phyloP scores from a whole-genome alignment of 768 basidiomycete genomes.

The Boletus rufocinnamomeus region DNA sequence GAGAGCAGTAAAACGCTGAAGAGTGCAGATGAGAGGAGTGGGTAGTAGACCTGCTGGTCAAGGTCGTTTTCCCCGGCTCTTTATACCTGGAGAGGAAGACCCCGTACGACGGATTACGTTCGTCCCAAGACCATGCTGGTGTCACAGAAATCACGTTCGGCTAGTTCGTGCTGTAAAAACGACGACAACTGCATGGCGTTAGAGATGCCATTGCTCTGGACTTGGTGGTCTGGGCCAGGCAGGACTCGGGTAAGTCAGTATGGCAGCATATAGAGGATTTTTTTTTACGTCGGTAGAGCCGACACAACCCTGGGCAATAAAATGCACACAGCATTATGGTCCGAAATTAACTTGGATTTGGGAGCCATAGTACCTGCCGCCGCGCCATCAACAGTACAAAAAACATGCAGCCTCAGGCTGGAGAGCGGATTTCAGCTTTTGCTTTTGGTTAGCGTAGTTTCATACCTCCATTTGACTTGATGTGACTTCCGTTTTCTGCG shows the following conservation, averaged over 20 bases:
- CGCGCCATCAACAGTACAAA: too few species aligned
- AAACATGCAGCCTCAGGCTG: too few species aligned
- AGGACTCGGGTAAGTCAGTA: not conserved
- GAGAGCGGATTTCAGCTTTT: too few species aligned
- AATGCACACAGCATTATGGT: not conserved
- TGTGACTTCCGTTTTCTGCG: too few species aligned
- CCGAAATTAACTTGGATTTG: not conserved
- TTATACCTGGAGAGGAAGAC: conserved; percentile 18
- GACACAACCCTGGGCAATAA: not conserved
- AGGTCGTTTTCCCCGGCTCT: not conserved
- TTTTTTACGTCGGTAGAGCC: conserved; percentile 6
- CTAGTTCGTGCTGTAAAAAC: conserved; percentile 2
- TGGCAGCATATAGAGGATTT: not conserved
- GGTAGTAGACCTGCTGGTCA: not conserved
- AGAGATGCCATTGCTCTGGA: not conserved
- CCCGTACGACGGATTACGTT: conserved; percentile 8
- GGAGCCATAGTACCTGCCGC: too few species aligned
- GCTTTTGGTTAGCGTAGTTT: too few species aligned
- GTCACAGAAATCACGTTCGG: not conserved
- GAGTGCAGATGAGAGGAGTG: not conserved
- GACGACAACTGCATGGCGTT: too few species aligned
- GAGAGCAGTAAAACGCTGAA: not conserved
- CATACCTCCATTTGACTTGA: too few species aligned
- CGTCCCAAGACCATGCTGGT: not conserved
- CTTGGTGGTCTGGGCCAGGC: not conserved